phyloP scores from a whole-genome alignment of 148 eudicot species.

The Beta vulgaris region DNA sequence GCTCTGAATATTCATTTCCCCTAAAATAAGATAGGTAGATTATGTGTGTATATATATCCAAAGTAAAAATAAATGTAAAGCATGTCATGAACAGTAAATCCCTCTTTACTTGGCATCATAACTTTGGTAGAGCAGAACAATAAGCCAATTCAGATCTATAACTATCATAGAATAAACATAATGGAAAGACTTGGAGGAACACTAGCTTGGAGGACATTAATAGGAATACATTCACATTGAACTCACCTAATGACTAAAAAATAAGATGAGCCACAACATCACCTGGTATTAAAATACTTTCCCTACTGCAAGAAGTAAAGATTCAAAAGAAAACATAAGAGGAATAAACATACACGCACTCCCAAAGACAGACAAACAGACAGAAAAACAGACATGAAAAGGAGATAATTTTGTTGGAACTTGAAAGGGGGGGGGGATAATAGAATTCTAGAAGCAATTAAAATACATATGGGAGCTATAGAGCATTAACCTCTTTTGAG shows the following conservation, averaged over 20 bases:
- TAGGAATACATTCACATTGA: conserved; percentile 2
- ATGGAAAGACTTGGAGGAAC: not conserved
- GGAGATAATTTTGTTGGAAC: too few relatives aligned
- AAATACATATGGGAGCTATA: not conserved
- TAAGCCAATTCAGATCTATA: not conserved
- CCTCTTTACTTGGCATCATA: not conserved
- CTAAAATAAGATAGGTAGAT: not conserved
- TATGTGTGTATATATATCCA: not conserved
- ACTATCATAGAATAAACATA: not conserved
- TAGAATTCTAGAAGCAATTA: conserved; percentile 1
- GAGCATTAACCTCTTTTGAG: conserved; percentile 52
- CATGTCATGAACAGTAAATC: not conserved
- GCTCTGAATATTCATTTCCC: not conserved
- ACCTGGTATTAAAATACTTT: not conserved
- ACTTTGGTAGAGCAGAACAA: not conserved
- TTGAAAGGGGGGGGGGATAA: too few relatives aligned
- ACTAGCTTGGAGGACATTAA: not conserved
- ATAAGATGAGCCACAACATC: not conserved
- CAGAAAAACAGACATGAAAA: too few relatives aligned
- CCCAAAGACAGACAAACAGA: too few relatives aligned
- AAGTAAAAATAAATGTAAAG: not conserved
- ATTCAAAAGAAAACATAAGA: not conserved
- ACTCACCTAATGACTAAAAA: not conserved
- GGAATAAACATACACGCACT: not conserved
- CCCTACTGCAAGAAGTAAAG: not conserved